phyloP scores from a whole-genome alignment of 805 yeast genomes.

The Zygosaccharomyces rouxii region DNA sequence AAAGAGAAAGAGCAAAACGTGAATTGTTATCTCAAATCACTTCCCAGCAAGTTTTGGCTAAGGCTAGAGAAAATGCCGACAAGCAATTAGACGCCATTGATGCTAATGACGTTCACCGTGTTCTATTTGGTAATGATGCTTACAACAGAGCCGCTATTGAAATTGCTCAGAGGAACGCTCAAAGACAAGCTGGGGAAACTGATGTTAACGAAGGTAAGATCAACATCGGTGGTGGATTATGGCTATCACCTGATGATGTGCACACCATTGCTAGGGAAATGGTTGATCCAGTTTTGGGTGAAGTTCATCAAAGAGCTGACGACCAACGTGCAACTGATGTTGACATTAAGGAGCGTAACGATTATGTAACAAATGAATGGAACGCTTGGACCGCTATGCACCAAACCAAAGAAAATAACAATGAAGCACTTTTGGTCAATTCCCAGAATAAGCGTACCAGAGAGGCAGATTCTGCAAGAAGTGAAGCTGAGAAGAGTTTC shows the following conservation, averaged over 20 bases:
- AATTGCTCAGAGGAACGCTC: constrained; percentile 65
- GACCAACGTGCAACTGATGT: constrained; percentile 60
- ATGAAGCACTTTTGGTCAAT: constrained; percentile 39
- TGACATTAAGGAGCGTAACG: constrained; percentile 37
- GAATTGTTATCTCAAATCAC: constrained; percentile 30
- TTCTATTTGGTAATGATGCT: constrained; percentile 42
- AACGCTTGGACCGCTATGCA: constrained; percentile 41
- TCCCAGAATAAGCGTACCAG: constrained; percentile 46
- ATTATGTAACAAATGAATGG: constrained; percentile 38
- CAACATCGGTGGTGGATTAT: constrained; percentile 84
- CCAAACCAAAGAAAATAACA: constrained; percentile 34
- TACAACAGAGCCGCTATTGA: constrained; percentile 70
- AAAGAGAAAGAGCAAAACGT: constrained; percentile 35
- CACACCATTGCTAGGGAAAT: constrained; percentile 72
- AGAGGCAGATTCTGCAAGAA: constrained; percentile 44
- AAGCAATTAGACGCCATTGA: constrained; percentile 40
- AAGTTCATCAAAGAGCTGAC: constrained; percentile 64
- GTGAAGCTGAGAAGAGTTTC: constrained; percentile 37
- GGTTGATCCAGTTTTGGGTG: constrained; percentile 78
- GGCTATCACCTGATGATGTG: constrained; percentile 69
- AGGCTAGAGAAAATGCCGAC: constrained; percentile 53
- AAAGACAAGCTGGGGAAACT: constrained; percentile 42
- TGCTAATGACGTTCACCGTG: constrained; percentile 28
- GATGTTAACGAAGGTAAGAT: constrained; percentile 48
- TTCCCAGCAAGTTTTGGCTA: constrained; percentile 41